Base-by-base conservation (phyloP, 2,329 filamentous ascomycete genomes). In the Talaromyces albobiverticillius region DNA sequence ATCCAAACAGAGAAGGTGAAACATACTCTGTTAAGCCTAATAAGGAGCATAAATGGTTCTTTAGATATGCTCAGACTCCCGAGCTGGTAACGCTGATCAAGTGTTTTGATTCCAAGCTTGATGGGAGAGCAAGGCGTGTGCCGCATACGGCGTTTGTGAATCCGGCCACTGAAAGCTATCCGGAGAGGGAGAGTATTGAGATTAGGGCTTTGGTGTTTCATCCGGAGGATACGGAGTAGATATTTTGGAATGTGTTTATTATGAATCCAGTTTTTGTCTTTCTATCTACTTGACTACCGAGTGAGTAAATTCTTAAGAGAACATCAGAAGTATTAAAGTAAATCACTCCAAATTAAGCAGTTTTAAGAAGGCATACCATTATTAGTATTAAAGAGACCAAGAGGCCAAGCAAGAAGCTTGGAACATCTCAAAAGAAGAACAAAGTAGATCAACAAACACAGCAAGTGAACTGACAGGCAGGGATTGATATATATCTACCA, bases 11-110 rank as follows among this genome's bases (percentile, higher is more conserved):
- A 3, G 65, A 68, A 29, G 80, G 80, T 13, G 78, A 81, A 69
- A 82, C 78, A 10, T 78, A 75, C 56, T 58, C 64, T 0, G 75
- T 81, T 2, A 69, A 67, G n/a, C 60, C 77, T 49, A 72, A 74
- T 55, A 59, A 63, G 0, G 53, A 59, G 2, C 78, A 82, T 36
- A 71, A 68, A 61, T 84, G 81, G 81, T 79, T 77, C 62, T 84
- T 81, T 64, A 73, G 79, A 56, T 73, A 72, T 46, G 73, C 71
- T 1, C 76, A 83, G 62, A 73, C 70, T 0, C 80, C 81, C 0
- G 71, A 79, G 3, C 76, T 86, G 68, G 78, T 81, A 3, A 71
- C 82, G 3, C 61, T 86, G 41, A 82, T 86, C 67, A 86, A 85
- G 65, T 84, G 81, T 61, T 85, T 80, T 62, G 83, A 86, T 65